A percentile compares a stretch with the other conserved stretches of the same genome.
These are phyloP conservation scores for Chlamydomonas asymmetrica DNA, from an alignment of 139 green algal species.

Conservation along the genomic window DNA sequence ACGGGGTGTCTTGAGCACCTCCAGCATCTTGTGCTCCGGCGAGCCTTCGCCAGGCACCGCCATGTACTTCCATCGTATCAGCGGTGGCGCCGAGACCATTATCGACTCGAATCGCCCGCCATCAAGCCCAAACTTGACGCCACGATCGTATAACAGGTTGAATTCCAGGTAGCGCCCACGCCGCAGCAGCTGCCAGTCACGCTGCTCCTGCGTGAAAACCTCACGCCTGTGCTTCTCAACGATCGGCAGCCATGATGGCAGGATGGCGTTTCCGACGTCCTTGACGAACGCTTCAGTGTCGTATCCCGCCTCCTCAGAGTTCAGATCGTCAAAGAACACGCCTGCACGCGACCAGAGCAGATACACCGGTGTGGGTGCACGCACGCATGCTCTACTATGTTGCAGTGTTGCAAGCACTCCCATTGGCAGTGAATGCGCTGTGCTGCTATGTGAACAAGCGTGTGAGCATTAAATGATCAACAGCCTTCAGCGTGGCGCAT, in stretches of 20 bases:
- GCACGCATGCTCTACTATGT: too few relatives aligned
- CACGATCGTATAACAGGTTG: slow-evolving; percentile 97
- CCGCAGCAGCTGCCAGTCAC: slow-evolving; percentile 90
- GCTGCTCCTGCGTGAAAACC: slow-evolving; percentile 70
- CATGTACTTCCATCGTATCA: slow-evolving; percentile 88
- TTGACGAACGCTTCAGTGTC: slow-evolving; percentile 61
- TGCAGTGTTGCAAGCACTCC: too few relatives aligned
- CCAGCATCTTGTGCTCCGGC: slow-evolving; percentile 63
- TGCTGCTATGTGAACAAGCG: too few relatives aligned
- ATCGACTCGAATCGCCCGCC: slow-evolving; percentile 90
- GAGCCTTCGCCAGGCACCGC: slow-evolving; percentile 60
- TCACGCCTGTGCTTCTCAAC: slow-evolving; percentile 41
- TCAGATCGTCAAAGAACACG: slow-evolving; percentile 97
- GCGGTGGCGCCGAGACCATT: slow-evolving; percentile 93
- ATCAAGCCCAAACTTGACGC: slow-evolving; percentile 88
- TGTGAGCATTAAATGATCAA: too few relatives aligned
- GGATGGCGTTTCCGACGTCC: slow-evolving; percentile 66
- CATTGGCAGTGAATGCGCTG: too few relatives aligned
- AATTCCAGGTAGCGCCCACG: slow-evolving; percentile 95
- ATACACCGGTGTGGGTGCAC: too few relatives aligned
- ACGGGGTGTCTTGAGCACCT: slow-evolving; percentile 66
- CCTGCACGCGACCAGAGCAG: too few relatives aligned
- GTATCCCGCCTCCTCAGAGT: slow-evolving; percentile 34
- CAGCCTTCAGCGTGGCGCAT: too few relatives aligned
- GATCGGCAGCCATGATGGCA: slow-evolving; percentile 79